Conservation (phyloP, 225 moss, liverwort and hornwort genomes). For the Pseudoscleropodium purum region DNA sequence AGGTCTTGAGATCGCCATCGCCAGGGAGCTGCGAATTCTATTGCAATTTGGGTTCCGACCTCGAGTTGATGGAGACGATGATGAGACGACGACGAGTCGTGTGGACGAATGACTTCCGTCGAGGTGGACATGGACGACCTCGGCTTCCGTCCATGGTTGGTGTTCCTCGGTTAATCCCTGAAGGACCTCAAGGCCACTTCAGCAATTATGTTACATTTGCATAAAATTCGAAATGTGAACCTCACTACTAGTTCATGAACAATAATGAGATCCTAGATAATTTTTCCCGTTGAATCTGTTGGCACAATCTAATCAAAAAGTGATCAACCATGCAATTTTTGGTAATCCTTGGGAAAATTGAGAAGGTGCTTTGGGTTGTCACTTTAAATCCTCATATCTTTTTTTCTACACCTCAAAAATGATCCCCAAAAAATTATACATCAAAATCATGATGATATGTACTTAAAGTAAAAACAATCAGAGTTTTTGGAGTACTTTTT, state of each 20-base stretch:
- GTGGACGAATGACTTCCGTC: background rate
- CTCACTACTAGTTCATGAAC: rapidly evolving
- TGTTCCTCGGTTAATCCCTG: background rate
- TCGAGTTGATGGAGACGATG: background rate
- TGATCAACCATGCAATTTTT: rapidly evolving
- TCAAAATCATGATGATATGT: background rate
- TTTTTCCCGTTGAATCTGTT: rapidly evolving
- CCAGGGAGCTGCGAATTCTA: background rate
- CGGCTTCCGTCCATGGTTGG: background rate
- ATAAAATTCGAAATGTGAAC: too few species aligned
- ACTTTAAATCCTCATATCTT: too few species aligned
- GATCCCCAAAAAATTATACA: background rate
- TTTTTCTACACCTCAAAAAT: too few species aligned
- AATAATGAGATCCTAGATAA: rapidly evolving
- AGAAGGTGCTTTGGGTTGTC: rapidly evolving
- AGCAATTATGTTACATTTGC: too few species aligned
- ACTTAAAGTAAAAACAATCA: rapidly evolving
- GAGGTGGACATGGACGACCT: background rate
- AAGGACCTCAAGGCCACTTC: too few species aligned
- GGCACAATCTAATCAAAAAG: too few species aligned
- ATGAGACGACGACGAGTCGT: background rate
- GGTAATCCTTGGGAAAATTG: too few species aligned
- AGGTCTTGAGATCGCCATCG: background rate
- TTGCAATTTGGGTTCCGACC: background rate
- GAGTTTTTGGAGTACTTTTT: background rate